These are phyloP conservation scores for Udeniomyces megalosporus DNA, from an alignment of 768 basidiomycete species.

Conservation along the genomic window DNA sequence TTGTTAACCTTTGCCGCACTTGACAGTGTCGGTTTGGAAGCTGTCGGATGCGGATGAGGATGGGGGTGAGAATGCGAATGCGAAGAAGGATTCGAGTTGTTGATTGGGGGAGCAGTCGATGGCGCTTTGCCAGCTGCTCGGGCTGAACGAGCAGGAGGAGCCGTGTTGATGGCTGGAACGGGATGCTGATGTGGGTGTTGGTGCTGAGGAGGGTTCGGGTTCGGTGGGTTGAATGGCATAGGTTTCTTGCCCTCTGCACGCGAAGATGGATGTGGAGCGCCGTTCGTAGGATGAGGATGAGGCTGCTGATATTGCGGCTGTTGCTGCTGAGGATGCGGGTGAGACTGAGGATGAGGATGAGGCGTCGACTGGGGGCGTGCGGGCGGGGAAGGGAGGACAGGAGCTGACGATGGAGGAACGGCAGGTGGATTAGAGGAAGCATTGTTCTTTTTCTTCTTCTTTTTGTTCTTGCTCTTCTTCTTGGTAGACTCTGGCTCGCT, in stretches of 20 bases:
- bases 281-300: conserved; percentile 35
- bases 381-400: background rate
- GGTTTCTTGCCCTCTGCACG: conserved; percentile 85
- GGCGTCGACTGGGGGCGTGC: conserved; percentile 16
- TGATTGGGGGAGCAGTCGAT: conserved; percentile 17
- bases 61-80: conserved; percentile 30
- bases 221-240: conserved; percentile 46
- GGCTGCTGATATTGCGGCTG: conserved; percentile 29
- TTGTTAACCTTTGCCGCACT: conserved; percentile 29
- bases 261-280: conserved; percentile 47
- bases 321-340: conserved; percentile 27
- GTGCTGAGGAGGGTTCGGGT: conserved; percentile 17
- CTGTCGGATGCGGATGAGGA: conserved; percentile 17
- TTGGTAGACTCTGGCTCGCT: too few species aligned
- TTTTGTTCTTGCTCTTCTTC: conserved; percentile 18
- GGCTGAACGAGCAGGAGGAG: conserved; percentile 28
- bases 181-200: conserved; percentile 5
- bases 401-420: background rate
- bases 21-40: too few species aligned
- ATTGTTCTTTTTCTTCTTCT: conserved; percentile 16
- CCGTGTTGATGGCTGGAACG: too few species aligned
- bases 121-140: conserved; percentile 30
- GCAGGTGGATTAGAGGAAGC: background rate
- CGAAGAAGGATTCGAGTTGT: conserved; percentile 4
- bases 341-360: conserved; percentile 19